A percentile compares a stretch with the other conserved stretches of the same genome.
These are phyloP conservation scores for Malbranchea zuffiana DNA, from an alignment of 2,329 filamentous ascomycete genomes.

Conservation along the genomic window DNA sequence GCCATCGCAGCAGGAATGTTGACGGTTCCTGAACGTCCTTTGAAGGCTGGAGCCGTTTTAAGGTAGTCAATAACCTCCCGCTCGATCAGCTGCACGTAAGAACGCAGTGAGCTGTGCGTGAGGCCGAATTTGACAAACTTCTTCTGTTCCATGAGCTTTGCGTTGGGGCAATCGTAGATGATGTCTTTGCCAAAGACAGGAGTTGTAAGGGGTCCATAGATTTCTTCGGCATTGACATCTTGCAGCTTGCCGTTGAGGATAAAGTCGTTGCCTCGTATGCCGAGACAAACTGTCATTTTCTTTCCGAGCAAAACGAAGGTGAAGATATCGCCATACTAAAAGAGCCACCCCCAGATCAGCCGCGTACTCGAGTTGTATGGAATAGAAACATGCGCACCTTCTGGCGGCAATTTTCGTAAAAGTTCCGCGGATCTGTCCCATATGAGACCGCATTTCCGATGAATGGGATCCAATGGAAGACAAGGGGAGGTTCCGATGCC, in stretches of 20 bases:
- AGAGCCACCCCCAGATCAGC: slow-evolving; percentile 29
- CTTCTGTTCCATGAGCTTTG: slow-evolving; percentile 93
- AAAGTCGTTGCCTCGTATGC: slow-evolving; percentile 77
- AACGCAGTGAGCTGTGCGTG: slow-evolving; percentile 48
- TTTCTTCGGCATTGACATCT: slow-evolving; percentile 82
- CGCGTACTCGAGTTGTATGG: slow-evolving; percentile 11
- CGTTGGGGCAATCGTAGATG: slow-evolving; percentile 82
- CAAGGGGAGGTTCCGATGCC: slow-evolving; percentile 52
- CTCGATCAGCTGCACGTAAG: slow-evolving; percentile 69
- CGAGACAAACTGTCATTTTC: slow-evolving; percentile 78
- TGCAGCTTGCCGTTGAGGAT: slow-evolving; percentile 85
- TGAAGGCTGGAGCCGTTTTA: slow-evolving; percentile 45
- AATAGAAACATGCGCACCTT: slow-evolving; percentile 47
- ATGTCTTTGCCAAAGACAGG: slow-evolving; percentile 73
- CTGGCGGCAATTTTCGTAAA: slow-evolving; percentile 61
- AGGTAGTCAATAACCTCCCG: slow-evolving; percentile 57
- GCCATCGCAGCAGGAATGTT: slow-evolving; percentile 57
- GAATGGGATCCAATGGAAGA: slow-evolving; percentile 67
- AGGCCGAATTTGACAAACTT: slow-evolving; percentile 62
- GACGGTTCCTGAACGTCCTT: slow-evolving; percentile 48
- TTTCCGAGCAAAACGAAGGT: slow-evolving; percentile 80
- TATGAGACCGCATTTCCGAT: slow-evolving; percentile 37
- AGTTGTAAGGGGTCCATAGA: slow-evolving; percentile 65
- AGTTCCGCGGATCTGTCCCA: slow-evolving; percentile 56
- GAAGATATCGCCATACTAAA: slow-evolving; percentile 75